phyloP scores from a whole-genome alignment of 2,329 filamentous ascomycete genomes.

The Xylaria sp. region DNA sequence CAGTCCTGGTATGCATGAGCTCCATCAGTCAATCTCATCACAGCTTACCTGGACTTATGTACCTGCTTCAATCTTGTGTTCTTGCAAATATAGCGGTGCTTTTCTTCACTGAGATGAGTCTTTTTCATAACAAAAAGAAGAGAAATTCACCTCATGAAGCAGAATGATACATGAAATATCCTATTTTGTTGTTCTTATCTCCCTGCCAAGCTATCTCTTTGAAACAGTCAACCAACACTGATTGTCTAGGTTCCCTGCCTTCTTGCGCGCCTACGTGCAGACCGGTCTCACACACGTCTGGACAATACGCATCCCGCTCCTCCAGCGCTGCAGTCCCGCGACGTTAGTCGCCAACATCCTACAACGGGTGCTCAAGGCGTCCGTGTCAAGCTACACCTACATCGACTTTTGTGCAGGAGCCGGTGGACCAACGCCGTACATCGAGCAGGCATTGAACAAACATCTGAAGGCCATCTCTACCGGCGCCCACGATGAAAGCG shows the following conservation, averaged over 20 bases:
- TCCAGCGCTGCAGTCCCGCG: constrained; percentile 55
- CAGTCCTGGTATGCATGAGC: constrained; percentile 52
- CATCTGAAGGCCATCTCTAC: constrained; percentile 26
- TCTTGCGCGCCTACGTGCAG: constrained; percentile 60
- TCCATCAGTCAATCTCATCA: neutral
- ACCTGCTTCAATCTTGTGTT: neutral
- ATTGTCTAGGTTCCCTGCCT: constrained; percentile 55
- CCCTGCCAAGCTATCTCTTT: neutral
- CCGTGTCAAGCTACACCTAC: constrained; percentile 52
- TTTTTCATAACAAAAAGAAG: neutral
- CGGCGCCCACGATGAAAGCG: constrained; percentile 25
- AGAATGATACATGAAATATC: neutral
- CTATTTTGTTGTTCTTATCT: neutral
- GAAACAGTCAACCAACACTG: constrained; percentile 1
- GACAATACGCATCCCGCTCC: constrained; percentile 52
- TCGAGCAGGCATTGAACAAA: constrained; percentile 55
- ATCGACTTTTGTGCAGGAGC: constrained; percentile 73
- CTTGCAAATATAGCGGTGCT: neutral
- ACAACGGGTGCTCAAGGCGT: constrained; percentile 42
- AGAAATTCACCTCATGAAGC: neutral
- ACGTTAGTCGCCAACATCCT: constrained; percentile 56
- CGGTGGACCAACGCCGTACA: constrained; percentile 63
- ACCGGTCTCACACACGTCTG: constrained; percentile 59
- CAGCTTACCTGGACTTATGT: neutral
- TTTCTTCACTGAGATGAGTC: neutral